These are phyloP conservation scores for Curvularia hawaiiensis DNA, from an alignment of 2,329 filamentous ascomycete species.

Conservation along the genomic window DNA sequence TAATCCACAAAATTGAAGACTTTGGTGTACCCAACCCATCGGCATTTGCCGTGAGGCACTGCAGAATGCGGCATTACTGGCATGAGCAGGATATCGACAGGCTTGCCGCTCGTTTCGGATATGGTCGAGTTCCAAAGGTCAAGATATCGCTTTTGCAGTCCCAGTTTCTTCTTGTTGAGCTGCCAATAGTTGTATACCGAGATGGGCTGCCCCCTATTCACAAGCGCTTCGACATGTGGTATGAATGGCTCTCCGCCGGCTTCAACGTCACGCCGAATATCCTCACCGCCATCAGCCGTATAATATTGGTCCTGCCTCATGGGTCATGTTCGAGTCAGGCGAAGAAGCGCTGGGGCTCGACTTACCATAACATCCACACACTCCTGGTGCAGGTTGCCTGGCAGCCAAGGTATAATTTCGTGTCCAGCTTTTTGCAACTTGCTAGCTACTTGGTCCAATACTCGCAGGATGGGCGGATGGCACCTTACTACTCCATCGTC, in stretches of 20 bases:
- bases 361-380: slow-evolving; percentile 61
- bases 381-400: slow-evolving; percentile 56
- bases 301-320: slow-evolving; percentile 62
- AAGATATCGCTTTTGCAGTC: slow-evolving; percentile 61
- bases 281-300: slow-evolving; percentile 66
- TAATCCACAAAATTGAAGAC: slow-evolving; percentile 69
- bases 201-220: slow-evolving; percentile 57
- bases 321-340: slow-evolving; percentile 2
- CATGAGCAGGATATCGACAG: slow-evolving; percentile 62
- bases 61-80: slow-evolving; percentile 67
- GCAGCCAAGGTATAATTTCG: slow-evolving; percentile 60
- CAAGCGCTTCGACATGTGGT: slow-evolving; percentile 58
- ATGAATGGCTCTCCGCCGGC: slow-evolving; percentile 61
- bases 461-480: slow-evolving; percentile 59
- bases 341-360: neutral
- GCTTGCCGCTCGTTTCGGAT: slow-evolving; percentile 51
- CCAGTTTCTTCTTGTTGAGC: slow-evolving; percentile 63
- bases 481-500: slow-evolving; percentile 62
- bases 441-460: slow-evolving; percentile 48
- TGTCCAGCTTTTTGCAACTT: slow-evolving; percentile 57
- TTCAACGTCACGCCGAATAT: slow-evolving; percentile 61
- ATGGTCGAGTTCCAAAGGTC: slow-evolving; percentile 61
- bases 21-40: slow-evolving; percentile 64
- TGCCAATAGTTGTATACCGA: slow-evolving; percentile 72
- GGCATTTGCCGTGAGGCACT: slow-evolving; percentile 54